phyloP scores from a whole-genome alignment of 2,329 filamentous ascomycete species.

The Aspergillus sp. region DNA sequence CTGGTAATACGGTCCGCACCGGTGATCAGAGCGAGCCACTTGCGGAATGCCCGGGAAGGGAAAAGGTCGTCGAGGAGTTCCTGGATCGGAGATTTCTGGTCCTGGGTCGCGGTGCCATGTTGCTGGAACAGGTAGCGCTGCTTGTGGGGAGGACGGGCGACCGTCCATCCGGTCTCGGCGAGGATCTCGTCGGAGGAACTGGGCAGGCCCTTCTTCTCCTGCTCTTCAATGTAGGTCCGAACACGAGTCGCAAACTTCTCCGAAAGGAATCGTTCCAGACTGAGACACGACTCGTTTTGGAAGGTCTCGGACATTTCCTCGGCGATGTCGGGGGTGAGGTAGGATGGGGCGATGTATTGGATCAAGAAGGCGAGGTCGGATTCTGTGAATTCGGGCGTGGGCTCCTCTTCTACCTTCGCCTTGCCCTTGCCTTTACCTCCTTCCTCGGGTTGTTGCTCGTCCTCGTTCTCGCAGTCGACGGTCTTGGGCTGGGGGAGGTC shows the following conservation, averaged over 20 bases:
- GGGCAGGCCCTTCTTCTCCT: conserved; percentile 56
- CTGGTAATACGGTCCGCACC: conserved; percentile 66
- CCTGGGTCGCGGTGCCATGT: conserved; percentile 35
- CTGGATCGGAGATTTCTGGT: conserved; percentile 57
- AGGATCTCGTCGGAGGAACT: conserved; percentile 58
- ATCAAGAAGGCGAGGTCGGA: conserved; percentile 85
- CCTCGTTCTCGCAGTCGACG: conserved; percentile 46
- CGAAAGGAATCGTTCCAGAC: conserved; percentile 74
- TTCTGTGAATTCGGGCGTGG: conserved; percentile 65
- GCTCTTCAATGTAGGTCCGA: conserved; percentile 67
- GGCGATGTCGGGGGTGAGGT: conserved; percentile 87
- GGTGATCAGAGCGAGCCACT: conserved; percentile 85
- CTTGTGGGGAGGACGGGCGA: conserved; percentile 89
- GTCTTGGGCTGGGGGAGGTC: conserved; percentile 72
- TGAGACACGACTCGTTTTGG: conserved; percentile 78
- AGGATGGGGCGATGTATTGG: conserved; percentile 85
- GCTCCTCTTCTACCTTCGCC: conserved; percentile 49
- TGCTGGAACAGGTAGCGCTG: conserved; percentile 87
- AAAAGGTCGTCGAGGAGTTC: conserved; percentile 81
- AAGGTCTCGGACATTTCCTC: conserved; percentile 81
- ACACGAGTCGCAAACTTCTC: conserved; percentile 74
- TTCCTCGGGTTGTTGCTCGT: conserved; percentile 36
- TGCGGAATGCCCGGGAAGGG: conserved; percentile 80
- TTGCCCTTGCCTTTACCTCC: conserved; percentile 39
- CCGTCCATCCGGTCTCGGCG: conserved; percentile 64